Conservation (phyloP, 345 rosid species). For the Eucalyptus regnans region DNA sequence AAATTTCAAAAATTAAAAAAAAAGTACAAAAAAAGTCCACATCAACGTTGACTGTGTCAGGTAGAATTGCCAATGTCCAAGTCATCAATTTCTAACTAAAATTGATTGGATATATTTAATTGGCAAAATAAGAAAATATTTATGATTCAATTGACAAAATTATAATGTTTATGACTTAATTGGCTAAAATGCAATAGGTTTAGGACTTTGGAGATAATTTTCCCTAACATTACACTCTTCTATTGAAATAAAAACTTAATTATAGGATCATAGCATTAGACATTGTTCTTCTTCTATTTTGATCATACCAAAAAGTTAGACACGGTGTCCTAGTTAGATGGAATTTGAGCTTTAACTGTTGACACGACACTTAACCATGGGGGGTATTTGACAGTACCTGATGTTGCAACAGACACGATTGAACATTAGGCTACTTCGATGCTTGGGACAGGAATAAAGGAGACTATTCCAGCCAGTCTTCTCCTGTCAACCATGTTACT, state of each 20-base stretch:
- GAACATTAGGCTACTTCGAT: neutral
- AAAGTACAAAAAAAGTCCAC: too few species aligned
- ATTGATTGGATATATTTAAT: too few species aligned
- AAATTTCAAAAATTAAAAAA: too few species aligned
- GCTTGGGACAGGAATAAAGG: neutral
- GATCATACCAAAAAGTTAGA: neutral
- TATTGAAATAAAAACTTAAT: too few species aligned
- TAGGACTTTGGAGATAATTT: too few species aligned
- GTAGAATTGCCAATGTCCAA: accelerated
- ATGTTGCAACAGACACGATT: neutral
- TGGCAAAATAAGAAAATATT: too few species aligned
- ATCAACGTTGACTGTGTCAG: accelerated
- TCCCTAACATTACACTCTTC: too few species aligned
- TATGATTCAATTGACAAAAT: too few species aligned
- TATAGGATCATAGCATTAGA: neutral
- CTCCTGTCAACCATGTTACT: neutral
- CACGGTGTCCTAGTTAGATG: neutral
- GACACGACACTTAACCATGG: neutral
- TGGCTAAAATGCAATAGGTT: too few species aligned
- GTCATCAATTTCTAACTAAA: too few species aligned
- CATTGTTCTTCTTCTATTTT: neutral
- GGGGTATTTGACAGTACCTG: neutral
- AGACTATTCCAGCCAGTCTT: neutral
- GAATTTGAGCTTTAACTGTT: neutral
- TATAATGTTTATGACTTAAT: too few species aligned